Base-by-base conservation (phyloP, 192 early-diverging fungal genomes). In the Irineochytrium annulatum region DNA sequence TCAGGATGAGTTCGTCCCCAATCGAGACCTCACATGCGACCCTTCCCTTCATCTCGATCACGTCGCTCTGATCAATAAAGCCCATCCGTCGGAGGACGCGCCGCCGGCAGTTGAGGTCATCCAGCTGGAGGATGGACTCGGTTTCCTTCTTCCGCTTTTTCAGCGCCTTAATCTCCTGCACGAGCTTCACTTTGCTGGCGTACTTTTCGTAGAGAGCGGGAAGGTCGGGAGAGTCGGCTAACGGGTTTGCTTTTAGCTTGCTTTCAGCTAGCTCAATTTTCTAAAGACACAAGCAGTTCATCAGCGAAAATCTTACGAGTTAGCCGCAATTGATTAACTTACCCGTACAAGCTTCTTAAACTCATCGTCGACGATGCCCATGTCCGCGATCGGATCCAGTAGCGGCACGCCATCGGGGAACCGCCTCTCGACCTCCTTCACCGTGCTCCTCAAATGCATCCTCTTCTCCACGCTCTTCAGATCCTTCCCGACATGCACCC, bases 11-110 rank as follows among this genome's bases (percentile, higher is more conserved):
- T 74, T 95, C 93, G 74, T 97, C 94, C 11, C 93, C 96, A 8
- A 89, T 81, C 14, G 88, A 90, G 46, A 98, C 91, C 75, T 98
- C 94, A 63, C 96, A 98, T 2, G 96, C 96, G 3, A 98, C 96
- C 20, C 94, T 87, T 37, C 96, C 96, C 74, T 98, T 98, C 78
- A 97, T 86, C 56, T 94, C 91, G 62, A 98, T 89, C 4, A 95
- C 89, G 69, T 94, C 96, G 19, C 81, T 73, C 0, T 72, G 73
- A 5, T 86, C 87, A 0, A 87, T 92, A 69, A 90, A 97, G 1
- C 91, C 92, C 27, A 98, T 69, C n/a, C 94, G 83, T 35, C 93
- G 84, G 62, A 98, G 77, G 3, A 98, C 91, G 35, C 94, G 81
- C 62, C 91, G 88, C 35, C 96, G 82, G 55, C 86, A 84, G 61